phyloP scores from a whole-genome alignment of 805 yeast genomes.

The Kuraishia borneana region DNA sequence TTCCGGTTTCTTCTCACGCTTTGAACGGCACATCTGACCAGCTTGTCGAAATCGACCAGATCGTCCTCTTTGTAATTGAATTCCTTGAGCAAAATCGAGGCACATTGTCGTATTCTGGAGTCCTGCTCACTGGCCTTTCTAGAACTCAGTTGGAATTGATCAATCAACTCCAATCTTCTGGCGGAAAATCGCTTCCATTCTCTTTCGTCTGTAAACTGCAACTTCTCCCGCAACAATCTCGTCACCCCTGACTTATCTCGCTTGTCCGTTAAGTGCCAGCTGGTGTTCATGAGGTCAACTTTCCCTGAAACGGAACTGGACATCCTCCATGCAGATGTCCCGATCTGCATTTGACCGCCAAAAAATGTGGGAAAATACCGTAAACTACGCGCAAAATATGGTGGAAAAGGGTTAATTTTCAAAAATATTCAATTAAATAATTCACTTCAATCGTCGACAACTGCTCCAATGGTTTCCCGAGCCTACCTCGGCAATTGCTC shows the following conservation, averaged over 20 bases:
- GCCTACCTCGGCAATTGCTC: too few species aligned
- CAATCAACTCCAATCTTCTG: conserved; percentile 80
- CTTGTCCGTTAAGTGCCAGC: too few species aligned
- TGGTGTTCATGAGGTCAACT: too few species aligned
- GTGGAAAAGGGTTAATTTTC: too few species aligned
- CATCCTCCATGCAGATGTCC: too few species aligned
- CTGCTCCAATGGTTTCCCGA: too few species aligned
- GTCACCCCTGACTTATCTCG: conserved; percentile 3
- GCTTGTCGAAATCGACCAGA: conserved; percentile 69
- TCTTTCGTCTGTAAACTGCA: conserved; percentile 71
- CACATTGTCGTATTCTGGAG: conserved; percentile 65
- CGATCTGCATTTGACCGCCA: too few species aligned
- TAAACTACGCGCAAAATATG: too few species aligned
- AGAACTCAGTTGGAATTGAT: conserved; percentile 44
- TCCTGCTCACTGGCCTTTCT: conserved; percentile 93
- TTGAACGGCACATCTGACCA: conserved; percentile 90
- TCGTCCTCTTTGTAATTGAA: conserved; percentile 55
- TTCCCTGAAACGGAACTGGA: too few species aligned
- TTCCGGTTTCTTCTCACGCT: conserved; percentile 83
- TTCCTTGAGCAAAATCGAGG: conserved; percentile 65
- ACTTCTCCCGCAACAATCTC: conserved; percentile 36
- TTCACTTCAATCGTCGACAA: too few species aligned
- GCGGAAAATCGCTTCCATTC: conserved; percentile 90
- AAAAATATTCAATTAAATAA: too few species aligned
- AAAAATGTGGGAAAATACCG: too few species aligned